Conservation (phyloP, 2,329 filamentous ascomycete species). For the Colletotrichum camelliae region DNA sequence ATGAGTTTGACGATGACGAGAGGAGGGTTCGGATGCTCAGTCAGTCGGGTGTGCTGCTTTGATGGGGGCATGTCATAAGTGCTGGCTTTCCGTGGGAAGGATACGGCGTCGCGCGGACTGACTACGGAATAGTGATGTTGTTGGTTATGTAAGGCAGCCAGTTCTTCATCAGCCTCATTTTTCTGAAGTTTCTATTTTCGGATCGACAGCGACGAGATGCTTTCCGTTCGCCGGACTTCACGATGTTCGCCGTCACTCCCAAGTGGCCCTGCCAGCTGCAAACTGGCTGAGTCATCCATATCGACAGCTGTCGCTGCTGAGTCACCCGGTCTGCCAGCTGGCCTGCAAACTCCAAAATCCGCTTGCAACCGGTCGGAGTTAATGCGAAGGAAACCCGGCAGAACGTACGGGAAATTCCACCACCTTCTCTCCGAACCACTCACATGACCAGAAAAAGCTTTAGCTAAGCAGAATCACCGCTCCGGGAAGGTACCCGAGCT, state of each 20-base stretch:
- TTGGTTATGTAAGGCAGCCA: background rate
- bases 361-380: conserved; percentile 2
- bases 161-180: background rate
- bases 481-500: background rate
- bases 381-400: background rate
- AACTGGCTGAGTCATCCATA: background rate
- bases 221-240: background rate
- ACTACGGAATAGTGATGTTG: fast-evolving
- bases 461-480: conserved; percentile 10
- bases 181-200: background rate
- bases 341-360: background rate
- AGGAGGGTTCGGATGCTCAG: background rate
- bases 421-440: conserved; percentile 8
- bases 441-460: conserved; percentile 13
- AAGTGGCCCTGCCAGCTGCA: background rate
- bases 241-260: background rate
- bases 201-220: background rate
- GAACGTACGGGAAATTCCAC: conserved; percentile 18
- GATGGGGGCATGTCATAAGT: no score
- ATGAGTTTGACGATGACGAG: background rate
- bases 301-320: fast-evolving
- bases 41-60: no score
- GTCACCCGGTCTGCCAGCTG: background rate
- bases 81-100: fast-evolving
- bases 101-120: fast-evolving